Evolutionary conservation across 1,284 basidiomycete genomes (phyloP).

Genomic region (Sporisorium sorghi): DNA sequence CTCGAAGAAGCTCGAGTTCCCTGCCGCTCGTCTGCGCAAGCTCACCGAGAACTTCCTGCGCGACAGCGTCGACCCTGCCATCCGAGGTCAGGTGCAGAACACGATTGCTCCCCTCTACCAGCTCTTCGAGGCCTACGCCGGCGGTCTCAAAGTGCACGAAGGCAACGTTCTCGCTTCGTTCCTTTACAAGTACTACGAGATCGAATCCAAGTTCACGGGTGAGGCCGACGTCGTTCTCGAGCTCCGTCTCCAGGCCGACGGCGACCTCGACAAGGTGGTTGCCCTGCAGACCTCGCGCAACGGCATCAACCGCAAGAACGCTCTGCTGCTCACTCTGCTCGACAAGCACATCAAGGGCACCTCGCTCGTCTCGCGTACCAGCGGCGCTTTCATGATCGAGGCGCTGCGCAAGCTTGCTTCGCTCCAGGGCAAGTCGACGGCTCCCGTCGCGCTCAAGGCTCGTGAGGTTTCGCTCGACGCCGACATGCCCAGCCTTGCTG

Average conservation of each 20-base stretch:
- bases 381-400: slow-evolving; percentile 56
- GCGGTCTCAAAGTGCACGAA: slow-evolving; percentile 89
- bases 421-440: slow-evolving; percentile 74
- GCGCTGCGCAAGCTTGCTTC: slow-evolving; percentile 74
- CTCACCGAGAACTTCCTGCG: slow-evolving; percentile 85
- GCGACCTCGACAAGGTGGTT: slow-evolving; percentile 88
- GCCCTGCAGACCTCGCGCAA: slow-evolving; percentile 91
- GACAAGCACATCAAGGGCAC: slow-evolving; percentile 74
- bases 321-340: slow-evolving; percentile 84
- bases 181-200: slow-evolving; percentile 80
- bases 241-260: slow-evolving; percentile 90
- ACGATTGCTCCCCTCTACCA: slow-evolving; percentile 81
- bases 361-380: slow-evolving; percentile 53
- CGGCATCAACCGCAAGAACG: slow-evolving; percentile 92
- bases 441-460: slow-evolving; percentile 82
- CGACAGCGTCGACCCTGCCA: slow-evolving; percentile 75
- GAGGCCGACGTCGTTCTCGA: slow-evolving; percentile 88
- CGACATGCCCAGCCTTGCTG: slow-evolving; percentile 96
- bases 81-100: slow-evolving; percentile 67
- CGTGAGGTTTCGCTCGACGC: slow-evolving; percentile 96
- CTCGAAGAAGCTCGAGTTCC: slow-evolving; percentile 83
- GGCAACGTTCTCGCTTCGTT: slow-evolving; percentile 79
- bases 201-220: slow-evolving; percentile 93
- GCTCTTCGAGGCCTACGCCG: slow-evolving; percentile 83
- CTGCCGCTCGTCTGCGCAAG: slow-evolving; percentile 82